Base-by-base conservation (phyloP, 2,329 filamentous ascomycete species). In the Ceratocystis huliohia region DNA sequence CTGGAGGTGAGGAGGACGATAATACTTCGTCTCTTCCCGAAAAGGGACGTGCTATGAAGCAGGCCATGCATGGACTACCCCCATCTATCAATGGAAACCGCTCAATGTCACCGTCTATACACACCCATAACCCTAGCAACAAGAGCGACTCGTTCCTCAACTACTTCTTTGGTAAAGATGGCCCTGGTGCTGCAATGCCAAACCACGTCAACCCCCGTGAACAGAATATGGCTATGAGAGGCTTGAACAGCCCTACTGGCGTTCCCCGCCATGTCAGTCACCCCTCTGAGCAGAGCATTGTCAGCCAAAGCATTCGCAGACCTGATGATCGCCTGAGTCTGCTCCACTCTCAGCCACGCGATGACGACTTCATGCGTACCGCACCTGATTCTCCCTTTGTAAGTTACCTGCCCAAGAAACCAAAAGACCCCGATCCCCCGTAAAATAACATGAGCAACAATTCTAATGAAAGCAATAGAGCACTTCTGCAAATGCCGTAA, bases 91-190 rank as follows among this genome's bases (percentile, higher is more conserved):
- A 68, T 61, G 63, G 63, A 8, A 56, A 46, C 46, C 84, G 93
- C 72, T 96, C 91, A 77, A 84, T 93, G 81, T 96, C 92, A 25
- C 93, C 93, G 17, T 83, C 87, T 33, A 78, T 93, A 53, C 80
- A 87, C 65, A 80, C 84, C 45, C 78, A 78, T 41, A 87, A 87
- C 56, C 85, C 86, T 10, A 80, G 84, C 33, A 81, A 82, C 65
- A 82, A 88, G 69, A 81, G 81, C 66, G 94, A 99, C 76, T 95
- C 91, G 0, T 99, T 99, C 80, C 77, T 99, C 69, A 97, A 93
- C 77, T 99, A 99, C 77, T 99, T 99, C 78, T 99, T 99, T 73
- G 92, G 94, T 72, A 97, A 99, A 74, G 94, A 99, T 69, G 89
- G 89, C 61, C 67, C 67, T 28, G 67, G 67, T 33, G 30, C 53